Base-by-base conservation (phyloP, 495 filamentous ascomycete genomes). In the Trichocladium uniseriatum region DNA sequence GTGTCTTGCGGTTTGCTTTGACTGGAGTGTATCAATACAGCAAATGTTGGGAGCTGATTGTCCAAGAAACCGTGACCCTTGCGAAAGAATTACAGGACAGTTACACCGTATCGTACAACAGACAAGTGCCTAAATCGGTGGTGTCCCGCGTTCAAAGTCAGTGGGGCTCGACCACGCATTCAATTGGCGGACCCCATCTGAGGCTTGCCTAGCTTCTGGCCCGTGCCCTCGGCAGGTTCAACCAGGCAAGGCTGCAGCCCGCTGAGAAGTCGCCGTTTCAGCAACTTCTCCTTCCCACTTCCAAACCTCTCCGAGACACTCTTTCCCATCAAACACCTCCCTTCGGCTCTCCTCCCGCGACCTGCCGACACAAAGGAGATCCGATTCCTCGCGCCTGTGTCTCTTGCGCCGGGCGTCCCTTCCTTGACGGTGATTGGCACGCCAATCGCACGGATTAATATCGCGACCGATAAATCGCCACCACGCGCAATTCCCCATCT, bases 261-360 rank as follows among this genome's bases (percentile, higher is more conserved):
- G 35, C 39, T 38, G 32, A 39, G 48, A 51, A 53, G 49, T 50
- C 53, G 45, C 44, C 41, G 63, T 66, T 66, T 64, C 61, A 62
- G 54, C 61, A 45, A 48, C 55, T 27, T 52, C 48, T 55, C 42
- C 50, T 44, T 56, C 56, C 59, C 52, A 35, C 46, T 43, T 27
- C 47, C 51, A 57, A 62, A 59, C 59, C 39, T 52, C 52, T 54
- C 51, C 61, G 56, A 66, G 58, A 62, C 59, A 53, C 53, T 20
- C 34, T 50, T 47, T 31, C 44, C 50, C 47, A 53, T 57, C 43
- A 4, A 38, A 40, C 46, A 47, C 41, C 38, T 50, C 49, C 52
- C 20, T 41, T 39, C 24, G 29, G 34, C 29, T 41, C 44, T 41
- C 22, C 20, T 51, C 37, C 36, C 13, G 27, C 42, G 22, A n/a